A percentile compares a stretch with the other conserved stretches of the same genome.
These are phyloP conservation scores for Capsella rubella DNA, from an alignment of 441 rosid species.

Conservation along the genomic window DNA sequence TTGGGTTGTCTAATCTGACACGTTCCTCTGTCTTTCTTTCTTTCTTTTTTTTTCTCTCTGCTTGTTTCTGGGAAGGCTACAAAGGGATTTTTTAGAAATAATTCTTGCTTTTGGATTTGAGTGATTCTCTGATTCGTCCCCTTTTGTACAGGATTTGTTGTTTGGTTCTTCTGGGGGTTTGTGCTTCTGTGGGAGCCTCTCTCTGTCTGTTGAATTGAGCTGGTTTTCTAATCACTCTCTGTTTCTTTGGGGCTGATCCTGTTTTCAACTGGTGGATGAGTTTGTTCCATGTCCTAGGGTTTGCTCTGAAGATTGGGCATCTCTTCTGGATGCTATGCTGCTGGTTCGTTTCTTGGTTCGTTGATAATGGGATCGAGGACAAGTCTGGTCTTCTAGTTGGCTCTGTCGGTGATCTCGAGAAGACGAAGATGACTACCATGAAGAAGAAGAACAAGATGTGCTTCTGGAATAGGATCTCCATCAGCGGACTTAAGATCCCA, in stretches of 20 bases:
- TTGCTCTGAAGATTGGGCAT: conserved; percentile 81
- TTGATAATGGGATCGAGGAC: conserved; percentile 66
- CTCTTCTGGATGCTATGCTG: conserved; percentile 83
- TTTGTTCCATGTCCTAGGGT: conserved; percentile 69
- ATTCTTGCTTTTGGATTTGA: not conserved
- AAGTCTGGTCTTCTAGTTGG: conserved; percentile 58
- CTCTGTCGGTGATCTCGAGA: conserved; percentile 50
- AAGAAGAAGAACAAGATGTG: conserved; percentile 57
- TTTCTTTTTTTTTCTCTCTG: conserved; percentile 1
- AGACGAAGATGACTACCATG: conserved; percentile 28
- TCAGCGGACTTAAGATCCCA: conserved; percentile 58
- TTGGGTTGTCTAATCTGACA: conserved; percentile 42
- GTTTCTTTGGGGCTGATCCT: conserved; percentile 43
- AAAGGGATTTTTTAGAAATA: conserved; percentile 23
- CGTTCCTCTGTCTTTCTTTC: conserved; percentile 44
- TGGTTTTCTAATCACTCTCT: conserved; percentile 18
- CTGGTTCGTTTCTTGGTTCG: conserved; percentile 71
- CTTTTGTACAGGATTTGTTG: conserved; percentile 21
- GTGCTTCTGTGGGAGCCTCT: not conserved
- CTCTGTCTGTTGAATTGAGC: conserved; percentile 37
- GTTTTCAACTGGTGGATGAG: conserved; percentile 67
- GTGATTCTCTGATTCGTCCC: conserved; percentile 21
- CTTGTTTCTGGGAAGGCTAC: conserved; percentile 41
- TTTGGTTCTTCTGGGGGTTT: not conserved
- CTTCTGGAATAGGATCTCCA: conserved; percentile 49